Evolutionary conservation across 805 yeast genomes (phyloP), one percentile per base, ranked within the genome.

Genomic region (Jamesozyma jinghongensis): DNA sequence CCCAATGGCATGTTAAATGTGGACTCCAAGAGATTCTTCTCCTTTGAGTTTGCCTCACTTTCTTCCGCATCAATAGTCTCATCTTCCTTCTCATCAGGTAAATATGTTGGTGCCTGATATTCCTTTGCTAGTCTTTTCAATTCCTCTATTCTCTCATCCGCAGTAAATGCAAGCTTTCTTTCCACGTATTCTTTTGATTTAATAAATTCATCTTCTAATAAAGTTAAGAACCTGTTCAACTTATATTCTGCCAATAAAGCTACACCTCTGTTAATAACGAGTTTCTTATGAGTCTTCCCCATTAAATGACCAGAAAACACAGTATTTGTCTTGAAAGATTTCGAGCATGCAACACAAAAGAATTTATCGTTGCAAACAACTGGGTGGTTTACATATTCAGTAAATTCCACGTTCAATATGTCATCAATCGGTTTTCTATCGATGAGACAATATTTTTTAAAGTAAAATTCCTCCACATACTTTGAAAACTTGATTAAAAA

Each of bases 271-370:
- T 48, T 53, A 19, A 45, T 52, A 0, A 50, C 54, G 30, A 75
- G 75, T 49, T 77, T 80, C 42, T 69, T 63, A 56, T 90, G 97
- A 50, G 79, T 80, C 55, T 82, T 84, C 1, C 95, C 94, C 1
- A 52, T 44, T 19, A 85, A 59, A 66, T 90, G 97, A 3, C 74
- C 78, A 3, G 71, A 61, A 54, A 68, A 87, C 0, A 84, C 92
- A 0, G 86, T 62, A 20, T 64, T 64, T 39, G 81, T 80, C 12
- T 82, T 64, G 55, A 85, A 87, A 16, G 52, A 42, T 52, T 75
- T 81, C 22, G 73, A 68, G 56, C 97, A 90, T 0, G 72, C 69
- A 4, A 59, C 47, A 56, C 97, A 90, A 48, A 59, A 81, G 1
- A 74, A 43, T 4, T 52, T 42, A 2, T 48, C 44, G 4, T 43